Base-by-base conservation (phyloP, 2,329 filamentous ascomycete genomes). In the Penicillium vulpinum region DNA sequence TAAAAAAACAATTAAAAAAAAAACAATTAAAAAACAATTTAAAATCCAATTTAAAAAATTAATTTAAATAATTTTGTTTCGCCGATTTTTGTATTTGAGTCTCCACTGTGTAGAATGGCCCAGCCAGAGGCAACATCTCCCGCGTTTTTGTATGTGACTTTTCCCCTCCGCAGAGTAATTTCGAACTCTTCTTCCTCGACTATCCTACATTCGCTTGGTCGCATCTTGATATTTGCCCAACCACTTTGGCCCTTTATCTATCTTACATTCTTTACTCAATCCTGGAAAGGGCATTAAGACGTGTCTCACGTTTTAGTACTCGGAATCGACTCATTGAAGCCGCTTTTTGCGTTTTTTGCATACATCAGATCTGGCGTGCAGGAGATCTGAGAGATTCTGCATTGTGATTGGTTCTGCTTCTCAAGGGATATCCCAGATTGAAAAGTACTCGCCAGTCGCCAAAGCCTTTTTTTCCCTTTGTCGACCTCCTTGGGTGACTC, bases 361-460 rank as follows among this genome's bases (percentile, higher is more conserved):
- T 53, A 56, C 48, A 61, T 56, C 56, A 51, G 50, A 57, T 57
- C 54, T 57, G 43, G 51, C 51, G 52, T 59, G 54, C 48, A 56
- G 54, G 41, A 52, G 41, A 56, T 56, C 48, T 22, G 24, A 46
- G 16, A 40, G 49, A 56, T 52, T 28, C n/a, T n/a, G 40, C 9
- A 13, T 21, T 26, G 18, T 52, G 54, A 56, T 56, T 56, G 54
- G 54, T 16, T 31, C n/a, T 31, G 26, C 26, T 39, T 28, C 13
- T 29, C 54, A 46, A 56, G 54, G 54, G 54, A 52, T 52, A 56
- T 33, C 40, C 16, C 15, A 36, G 16, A 33, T 5, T 21, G 29
- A 39, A 46, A 46, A 38, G 21, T 22, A 56, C 16, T 40, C 26
- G 21, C 53, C 40, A 46, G 26, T 40, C 47, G 39, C 53, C 16